Evolutionary conservation across 495 filamentous ascomycete species (phyloP).

Genomic region (Xylaria flabelliformis): DNA sequence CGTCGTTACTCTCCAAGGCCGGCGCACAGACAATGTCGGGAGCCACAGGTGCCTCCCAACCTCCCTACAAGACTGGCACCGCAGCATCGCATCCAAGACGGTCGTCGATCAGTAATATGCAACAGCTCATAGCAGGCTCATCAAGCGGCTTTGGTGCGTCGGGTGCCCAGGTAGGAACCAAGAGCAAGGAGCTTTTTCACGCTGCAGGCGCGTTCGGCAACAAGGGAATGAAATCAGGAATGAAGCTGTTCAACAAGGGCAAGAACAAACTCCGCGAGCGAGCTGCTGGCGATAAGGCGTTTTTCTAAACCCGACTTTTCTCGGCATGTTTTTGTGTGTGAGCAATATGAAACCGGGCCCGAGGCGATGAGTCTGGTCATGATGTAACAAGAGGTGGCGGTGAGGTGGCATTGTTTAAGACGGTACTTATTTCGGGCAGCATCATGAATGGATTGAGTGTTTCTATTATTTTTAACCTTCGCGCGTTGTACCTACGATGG

Average conservation of each 20-base stretch:
- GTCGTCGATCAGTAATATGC: conserved; percentile 32
- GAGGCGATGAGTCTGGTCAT: conserved; percentile 4
- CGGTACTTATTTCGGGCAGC: background rate
- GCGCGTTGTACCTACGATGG: background rate
- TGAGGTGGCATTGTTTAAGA: conserved; percentile 7
- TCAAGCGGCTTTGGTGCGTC: conserved; percentile 45
- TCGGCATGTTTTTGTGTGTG: too few relatives aligned
- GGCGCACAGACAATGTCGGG: conserved; percentile 38
- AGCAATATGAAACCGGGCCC: conserved; percentile 2
- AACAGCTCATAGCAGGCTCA: conserved; percentile 37
- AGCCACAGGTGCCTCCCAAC: conserved; percentile 37
- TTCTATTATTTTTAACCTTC: conserved; percentile 5
- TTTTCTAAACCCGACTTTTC: conserved; percentile 50
- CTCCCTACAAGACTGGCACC: conserved; percentile 56
- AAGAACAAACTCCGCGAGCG: conserved; percentile 73
- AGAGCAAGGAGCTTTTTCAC: conserved; percentile 85
- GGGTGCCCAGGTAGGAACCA: conserved; percentile 65
- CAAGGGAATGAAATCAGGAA: conserved; percentile 68
- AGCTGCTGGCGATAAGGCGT: conserved; percentile 80
- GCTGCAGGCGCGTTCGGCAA: conserved; percentile 64
- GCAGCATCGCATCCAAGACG: conserved; percentile 48
- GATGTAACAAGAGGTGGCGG: conserved; percentile 11
- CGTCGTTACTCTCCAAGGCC: conserved; percentile 20
- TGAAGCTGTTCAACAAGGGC: conserved; percentile 86
- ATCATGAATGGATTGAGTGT: conserved; percentile 11